Evolutionary conservation across 495 filamentous ascomycete genomes (phyloP), one percentile per base, ranked within the genome.

Genomic region (Tetracladium setigerum): DNA sequence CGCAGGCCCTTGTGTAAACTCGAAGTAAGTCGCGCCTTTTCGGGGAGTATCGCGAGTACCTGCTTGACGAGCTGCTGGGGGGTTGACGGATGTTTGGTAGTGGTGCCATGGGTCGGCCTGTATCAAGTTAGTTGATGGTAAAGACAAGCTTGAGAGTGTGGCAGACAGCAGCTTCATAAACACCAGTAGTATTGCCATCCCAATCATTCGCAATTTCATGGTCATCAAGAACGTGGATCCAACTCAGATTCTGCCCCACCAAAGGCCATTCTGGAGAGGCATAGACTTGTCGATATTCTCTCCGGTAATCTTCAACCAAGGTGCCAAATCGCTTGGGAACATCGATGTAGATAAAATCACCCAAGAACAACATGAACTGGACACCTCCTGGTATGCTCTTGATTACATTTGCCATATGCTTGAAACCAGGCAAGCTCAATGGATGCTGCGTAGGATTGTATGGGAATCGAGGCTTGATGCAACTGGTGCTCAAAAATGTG

Each of bases 331-430:
- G 80, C 24, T 77, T 71, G 0, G 92, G 92, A 0, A 96, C 88
- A 49, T 98, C 92, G 51, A 94, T 82, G 61, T 98, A 98, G 61
- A 98, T 95, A 62, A 96, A 98, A 60, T 98, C 92, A n/a, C 91
- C 92, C 0, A 98, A 79, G 71, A 98, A 98, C 18, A 98, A 76
- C 90, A 98, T 96, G 54, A 98, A 97, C 46, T 82, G 80, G 0
- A 87, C 75, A 18, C 78, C 68, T 37, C 52, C 51, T 16, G 56
- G 56, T 4, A 91, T 66, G 5, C 65, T 59, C 2, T 83, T 81
- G 5, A 92, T 62, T 30, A 77, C 62, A 39, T 78, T 76, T 15
- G 79, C 76, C 57, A 91, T 70, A 49, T 85, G 70, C 48, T 76
- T 74, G 54, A 97, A 73, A 1, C 92, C 92, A 0, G 81, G 81